Evolutionary conservation across 2,329 filamentous ascomycete species (phyloP), one percentile per base, ranked within the genome.

Genomic region (Lasiodiplodia theobromae): DNA sequence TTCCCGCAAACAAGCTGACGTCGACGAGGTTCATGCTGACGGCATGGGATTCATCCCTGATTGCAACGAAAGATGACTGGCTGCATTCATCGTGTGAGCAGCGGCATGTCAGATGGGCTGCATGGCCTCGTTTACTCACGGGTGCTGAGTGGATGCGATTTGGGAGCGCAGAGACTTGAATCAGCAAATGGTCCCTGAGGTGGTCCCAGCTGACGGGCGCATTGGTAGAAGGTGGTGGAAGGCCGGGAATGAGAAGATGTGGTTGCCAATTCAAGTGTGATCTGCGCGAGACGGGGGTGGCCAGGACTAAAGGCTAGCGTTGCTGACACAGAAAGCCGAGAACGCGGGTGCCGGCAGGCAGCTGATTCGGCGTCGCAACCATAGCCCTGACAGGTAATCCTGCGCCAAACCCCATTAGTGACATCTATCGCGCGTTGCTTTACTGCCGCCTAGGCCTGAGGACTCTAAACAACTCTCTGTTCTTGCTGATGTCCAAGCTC

Each of bases 371-470:
- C 57, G 57, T 63, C 28, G 58, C 58, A 63, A 52, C 28, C 44
- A 38, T 21, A 38, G 31, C 44, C 31, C 31, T 52, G 23, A 18
- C 18, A 5, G 44, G 14, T 28, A 38, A 64, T 38, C 60, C 47
- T 64, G 23, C 60, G 60, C 60, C 60, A 51, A 63, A 63, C 60
- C 44, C 11, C 60, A 51, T 63, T 52, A n/a, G 60, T 63, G 60
- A 37, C 47, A 23, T 64, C 5, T 52, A 52, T 64, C 31, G 47
- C 47, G 18, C 44, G 44, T 47, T 47, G 44, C 44, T 47, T 37
- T 64, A n/a, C 60, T 64, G 60, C 60, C 47, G 60, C 60, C 60
- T 64, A 11, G 28, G 31, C 44, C 18, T 23, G 8, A 10, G 12
- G 16, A 62, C 37, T 31, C 40, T 37, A 23, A 16, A 40, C 31